Evolutionary conservation across 2,329 filamentous ascomycete species (phyloP).

Genomic region (Ceratocystis cubensis): DNA sequence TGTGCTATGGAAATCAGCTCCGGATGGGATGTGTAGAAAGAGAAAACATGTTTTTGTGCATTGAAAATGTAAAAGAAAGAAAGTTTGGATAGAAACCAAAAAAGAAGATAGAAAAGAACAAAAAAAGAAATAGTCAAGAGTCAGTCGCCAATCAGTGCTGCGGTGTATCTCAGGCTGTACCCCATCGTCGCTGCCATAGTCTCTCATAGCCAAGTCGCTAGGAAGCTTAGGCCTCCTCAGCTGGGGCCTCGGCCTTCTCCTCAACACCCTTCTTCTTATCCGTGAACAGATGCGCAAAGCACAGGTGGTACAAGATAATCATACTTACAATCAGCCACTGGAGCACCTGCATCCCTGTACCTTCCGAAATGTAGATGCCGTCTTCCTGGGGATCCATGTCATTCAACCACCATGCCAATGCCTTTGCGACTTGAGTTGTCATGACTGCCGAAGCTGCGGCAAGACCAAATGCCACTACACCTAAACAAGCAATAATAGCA

Average conservation of each 20-base stretch:
- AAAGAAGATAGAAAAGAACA: neutral
- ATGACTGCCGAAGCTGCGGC: constrained; percentile 19
- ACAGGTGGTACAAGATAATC: constrained; percentile 20
- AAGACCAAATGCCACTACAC: constrained; percentile 18
- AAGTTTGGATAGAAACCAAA: neutral
- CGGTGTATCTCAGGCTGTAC: neutral
- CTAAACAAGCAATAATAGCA: constrained; percentile 16
- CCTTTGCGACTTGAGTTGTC: constrained; percentile 19
- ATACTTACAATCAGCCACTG: constrained; percentile 20
- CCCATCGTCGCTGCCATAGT: neutral
- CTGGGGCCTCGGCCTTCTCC: neutral
- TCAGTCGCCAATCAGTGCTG: neutral
- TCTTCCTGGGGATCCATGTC: constrained; percentile 9
- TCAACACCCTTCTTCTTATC: constrained; percentile 15
- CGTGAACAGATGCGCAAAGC: constrained; percentile 19
- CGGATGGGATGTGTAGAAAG: neutral
- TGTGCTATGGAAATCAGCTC: neutral
- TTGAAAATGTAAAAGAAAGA: constrained; percentile 3
- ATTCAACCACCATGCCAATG: constrained; percentile 20
- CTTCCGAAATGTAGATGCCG: constrained; percentile 12
- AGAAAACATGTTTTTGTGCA: neutral
- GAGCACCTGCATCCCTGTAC: constrained; percentile 16
- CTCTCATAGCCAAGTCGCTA: neutral
- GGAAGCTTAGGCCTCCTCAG: neutral
- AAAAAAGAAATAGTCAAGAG: neutral